Base-by-base conservation (phyloP, 225 moss, liverwort and hornwort genomes). In the Physcomitrium patens region DNA sequence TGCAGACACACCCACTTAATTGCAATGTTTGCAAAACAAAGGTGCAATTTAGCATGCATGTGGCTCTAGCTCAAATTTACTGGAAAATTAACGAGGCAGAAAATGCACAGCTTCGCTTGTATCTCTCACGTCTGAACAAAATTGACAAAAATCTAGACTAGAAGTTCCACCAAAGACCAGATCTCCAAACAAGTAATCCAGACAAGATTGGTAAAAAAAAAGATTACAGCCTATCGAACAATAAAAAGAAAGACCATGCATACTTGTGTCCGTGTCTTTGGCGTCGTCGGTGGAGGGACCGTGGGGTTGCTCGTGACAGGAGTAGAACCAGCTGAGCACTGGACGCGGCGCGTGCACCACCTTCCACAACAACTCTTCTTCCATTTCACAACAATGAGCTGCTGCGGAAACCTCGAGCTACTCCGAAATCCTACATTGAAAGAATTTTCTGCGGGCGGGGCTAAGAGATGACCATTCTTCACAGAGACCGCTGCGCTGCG, bases 201-300 rank as follows among this genome's bases (percentile, higher is more conserved):
- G 27, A 37, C 5, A 3, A 7, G 16, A 76, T 56, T 10, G 19
- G 48, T 1, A 14, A 54, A 18, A 7, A 53, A 16, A 41, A 41
- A 12, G 68, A 9, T 50, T 22, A 41, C 14, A 67, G 8, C 18
- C 9, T 23, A 14, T 14, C 31, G 15, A 54, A 14, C 19, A 44
- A 24, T 28, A 8, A 2, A 11, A 45, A 41, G 2, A 12, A 26
- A 50, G 11, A 0, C 8, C n/a, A 22, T 13, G 43, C 55, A 8
- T 73, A 85, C 87, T 84, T 87, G 84, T 24, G 84, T 87, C 42
- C 87, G 84, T 11, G 87, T 70, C 37, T 69, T 70, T 20, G 78
- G 69, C 48, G 53, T 71, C 1, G 78, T 76, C 0, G 70, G 46
- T 12, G 71, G 20, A 71, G 78, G 50, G 9, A 80, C 49, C 10